Evolutionary conservation across 202 grass and related monocot genomes (phyloP), one percentile per base, ranked within the genome.

Genomic region (Dendrocalamus latiflorus): DNA sequence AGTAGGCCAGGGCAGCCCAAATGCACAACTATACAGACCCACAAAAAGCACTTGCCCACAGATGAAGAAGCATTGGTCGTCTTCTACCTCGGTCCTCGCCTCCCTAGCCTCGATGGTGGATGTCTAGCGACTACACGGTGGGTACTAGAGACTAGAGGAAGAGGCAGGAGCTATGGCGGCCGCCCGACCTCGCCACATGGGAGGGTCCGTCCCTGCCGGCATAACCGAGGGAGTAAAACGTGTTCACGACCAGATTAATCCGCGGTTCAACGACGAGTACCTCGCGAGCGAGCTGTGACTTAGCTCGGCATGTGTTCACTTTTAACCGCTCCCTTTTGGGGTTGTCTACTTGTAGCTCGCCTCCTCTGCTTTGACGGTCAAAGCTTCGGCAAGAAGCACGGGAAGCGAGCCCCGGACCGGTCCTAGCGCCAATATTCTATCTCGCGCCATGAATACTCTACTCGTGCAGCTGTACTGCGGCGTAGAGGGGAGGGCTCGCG

Each of bases 341-440:
- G 21, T 8, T 7, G 38, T 58, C 22, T 39, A 10, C 9, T 36
- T 4, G 0, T 4, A 48, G 45, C 45, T 16, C 5, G 45, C 13
- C 4, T 16, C 39, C 2, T 4, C 17, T 10, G 8, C 8, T 68
- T 90, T 90, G 88, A 90, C 88, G 84, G 88, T 90, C 88, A 90
- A 90, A 84, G 79, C 14, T 54, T 68, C 16, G 79, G 84, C 87
- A 86, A 61, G 74, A 61, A 75, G 88, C 88, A 13, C 79, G 84
- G 88, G 83, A 54, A 75, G 60, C 79, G 79, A 90, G 83, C 65
- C 56, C 47, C 66, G 68, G 73, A 63, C 79, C 88, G 73, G 83
- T 76, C 78, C 73, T 76, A 53, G 24, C 83, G 72, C 50, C 79
- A 68, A 82, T 83, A 83, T 78, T 90, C 74, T 90, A 90, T 47